phyloP scores from a whole-genome alignment of 441 rosid species.

The Croton setiger region DNA sequence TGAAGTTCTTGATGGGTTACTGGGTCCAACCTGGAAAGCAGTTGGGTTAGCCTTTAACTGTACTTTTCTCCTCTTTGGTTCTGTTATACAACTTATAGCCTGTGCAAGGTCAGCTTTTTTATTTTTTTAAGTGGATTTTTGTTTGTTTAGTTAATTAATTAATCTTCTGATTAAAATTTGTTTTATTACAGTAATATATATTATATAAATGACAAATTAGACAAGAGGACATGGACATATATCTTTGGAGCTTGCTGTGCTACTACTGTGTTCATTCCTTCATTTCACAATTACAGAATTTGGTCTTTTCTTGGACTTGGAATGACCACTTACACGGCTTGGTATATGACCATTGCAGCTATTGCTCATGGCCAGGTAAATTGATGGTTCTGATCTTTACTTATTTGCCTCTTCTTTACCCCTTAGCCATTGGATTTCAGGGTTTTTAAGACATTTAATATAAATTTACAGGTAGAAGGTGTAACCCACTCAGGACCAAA shows the following conservation, averaged over 20 bases:
- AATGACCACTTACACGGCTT: slow-evolving; percentile 98
- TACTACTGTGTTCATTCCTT: slow-evolving; percentile 91
- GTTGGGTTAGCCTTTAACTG: slow-evolving; percentile 86
- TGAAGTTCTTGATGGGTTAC: slow-evolving; percentile 91
- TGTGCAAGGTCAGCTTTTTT: slow-evolving; percentile 67
- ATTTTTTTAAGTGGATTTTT: background rate
- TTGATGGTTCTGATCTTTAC: background rate
- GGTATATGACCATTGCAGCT: slow-evolving; percentile 92
- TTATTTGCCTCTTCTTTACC: background rate
- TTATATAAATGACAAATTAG: slow-evolving; percentile 86
- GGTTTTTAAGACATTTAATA: background rate
- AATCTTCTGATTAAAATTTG: slow-evolving; percentile 5
- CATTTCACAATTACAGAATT: slow-evolving; percentile 91
- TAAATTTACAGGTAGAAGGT: slow-evolving; percentile 45
- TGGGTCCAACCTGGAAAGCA: slow-evolving; percentile 94
- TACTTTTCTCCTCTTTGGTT: slow-evolving; percentile 89
- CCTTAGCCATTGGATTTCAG: background rate
- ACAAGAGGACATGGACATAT: slow-evolving; percentile 97
- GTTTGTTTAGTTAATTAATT: background rate
- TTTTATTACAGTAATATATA: slow-evolving; percentile 75
- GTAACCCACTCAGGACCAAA: slow-evolving; percentile 70
- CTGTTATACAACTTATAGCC: slow-evolving; percentile 95
- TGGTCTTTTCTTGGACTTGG: slow-evolving; percentile 99
- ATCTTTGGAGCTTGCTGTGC: slow-evolving; percentile 99
- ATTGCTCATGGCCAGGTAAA: slow-evolving; percentile 84